phyloP scores from a whole-genome alignment of 805 yeast species.

The Brettanomyces naardenensis region DNA sequence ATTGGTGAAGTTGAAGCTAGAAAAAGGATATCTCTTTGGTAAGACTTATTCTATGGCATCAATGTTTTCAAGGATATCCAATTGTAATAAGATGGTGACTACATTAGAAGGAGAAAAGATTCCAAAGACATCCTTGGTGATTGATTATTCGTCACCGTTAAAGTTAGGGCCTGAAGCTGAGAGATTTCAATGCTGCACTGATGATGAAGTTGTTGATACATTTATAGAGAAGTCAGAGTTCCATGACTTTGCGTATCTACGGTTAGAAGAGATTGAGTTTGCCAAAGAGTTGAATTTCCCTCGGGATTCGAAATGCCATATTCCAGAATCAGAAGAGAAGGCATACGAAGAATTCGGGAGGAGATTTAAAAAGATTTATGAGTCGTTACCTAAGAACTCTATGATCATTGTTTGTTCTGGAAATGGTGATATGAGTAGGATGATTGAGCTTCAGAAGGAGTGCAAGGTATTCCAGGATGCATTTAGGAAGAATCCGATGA shows the following conservation, averaged over 20 bases:
- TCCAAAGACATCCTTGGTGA: slow-evolving; percentile 20
- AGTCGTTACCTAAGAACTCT: slow-evolving; percentile 48
- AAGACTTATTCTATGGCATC: slow-evolving; percentile 33
- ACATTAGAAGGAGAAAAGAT: slow-evolving; percentile 15
- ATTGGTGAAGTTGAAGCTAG: slow-evolving; percentile 59
- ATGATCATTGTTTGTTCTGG: slow-evolving; percentile 56
- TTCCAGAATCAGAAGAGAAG: not conserved
- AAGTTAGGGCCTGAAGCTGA: slow-evolving; percentile 20
- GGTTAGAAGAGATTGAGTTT: slow-evolving; percentile 52
- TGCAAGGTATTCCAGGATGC: not conserved
- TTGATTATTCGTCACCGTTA: slow-evolving; percentile 14
- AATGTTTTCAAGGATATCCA: slow-evolving; percentile 31
- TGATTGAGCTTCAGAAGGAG: not conserved
- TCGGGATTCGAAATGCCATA: slow-evolving; percentile 8
- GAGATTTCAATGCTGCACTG: slow-evolving; percentile 41
- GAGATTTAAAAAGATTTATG: slow-evolving; percentile 41
- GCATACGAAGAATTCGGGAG: slow-evolving; percentile 30
- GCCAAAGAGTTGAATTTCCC: slow-evolving; percentile 21
- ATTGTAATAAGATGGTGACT: slow-evolving; percentile 15
- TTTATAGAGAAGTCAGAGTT: slow-evolving; percentile 29
- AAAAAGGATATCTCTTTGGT: slow-evolving; percentile 65
- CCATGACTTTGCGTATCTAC: slow-evolving; percentile 44
- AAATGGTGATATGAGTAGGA: slow-evolving; percentile 4
- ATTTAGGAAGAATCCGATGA: not conserved
- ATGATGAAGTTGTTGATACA: slow-evolving; percentile 47